Base-by-base conservation (phyloP, 352 stramenopile genomes). In the Aphanomyces stellatus region DNA sequence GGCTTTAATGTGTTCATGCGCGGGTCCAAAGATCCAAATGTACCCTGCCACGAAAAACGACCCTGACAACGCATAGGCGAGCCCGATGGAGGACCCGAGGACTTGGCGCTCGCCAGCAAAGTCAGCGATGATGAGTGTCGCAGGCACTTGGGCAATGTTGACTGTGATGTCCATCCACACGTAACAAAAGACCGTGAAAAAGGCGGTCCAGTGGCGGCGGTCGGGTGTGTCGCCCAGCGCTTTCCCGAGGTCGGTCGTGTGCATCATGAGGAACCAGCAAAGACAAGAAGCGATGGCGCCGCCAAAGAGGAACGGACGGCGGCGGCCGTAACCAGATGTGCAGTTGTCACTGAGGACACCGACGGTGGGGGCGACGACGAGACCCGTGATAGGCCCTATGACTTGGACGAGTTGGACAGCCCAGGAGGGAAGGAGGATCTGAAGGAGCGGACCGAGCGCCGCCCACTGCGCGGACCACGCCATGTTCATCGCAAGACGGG, bases 121-220 rank as follows among this genome's bases (percentile, higher is more conserved):
- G 57, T 93, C 82, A 0, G 81, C 79, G 40, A 91, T 84, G 64
- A 93, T 78, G 46, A 91, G 69, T 33, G 85, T 79, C 4, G 77
- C 81, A 0, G 81, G 82, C 7, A 81, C 88, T 72, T 90, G 80
- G 40, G 89, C 81, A 17, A 90, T 74, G 69, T 92, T 92, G 31
- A 90, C 79, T 0, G 82, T 92, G 46, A 91, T 75, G 53, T 92
- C 84, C 80, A 91, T 92, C 82, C 80, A 92, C 27, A 80, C 82
- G 71, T 92, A 92, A 69, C 89, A 89, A 28, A 88, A 17, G 31
- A 92, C 75, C 22, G 77, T 86, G 56, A 92, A 70, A 37, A 76
- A 64, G 6, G 78, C 75, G 5, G 81, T 90, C 69, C 74, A 88
- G n/a, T 72, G 69, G 17, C 80, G 79, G 37, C 65, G n/a, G 19